Evolutionary conservation across 2,329 filamentous ascomycete species (phyloP), one percentile per base, ranked within the genome.

Genomic region (Neopestalotiopsis sp.): DNA sequence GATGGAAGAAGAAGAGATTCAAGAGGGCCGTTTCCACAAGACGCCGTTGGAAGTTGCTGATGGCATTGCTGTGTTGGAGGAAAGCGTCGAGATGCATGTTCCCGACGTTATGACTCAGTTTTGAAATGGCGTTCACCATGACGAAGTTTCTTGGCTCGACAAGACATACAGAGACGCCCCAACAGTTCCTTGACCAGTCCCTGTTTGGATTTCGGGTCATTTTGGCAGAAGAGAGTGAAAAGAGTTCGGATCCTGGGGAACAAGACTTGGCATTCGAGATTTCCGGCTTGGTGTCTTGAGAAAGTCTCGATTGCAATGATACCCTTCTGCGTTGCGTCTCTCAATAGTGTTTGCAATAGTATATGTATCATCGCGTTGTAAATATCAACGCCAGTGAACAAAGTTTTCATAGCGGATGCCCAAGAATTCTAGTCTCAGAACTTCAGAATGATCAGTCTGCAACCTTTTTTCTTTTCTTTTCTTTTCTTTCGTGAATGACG

Each of bases 11-110:
- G 72, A 75, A 13, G 80, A 81, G 65, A 69, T 76, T 14, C 67
- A 72, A 32, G 74, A 78, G 52, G 77, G 76, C 2, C 69, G 68
- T 14, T 82, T 82, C 69, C 79, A 79, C 4, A 77, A 80, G 45
- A 80, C 82, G 30, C 80, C 82, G 56, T 75, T 88, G 2, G 81
- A 84, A 38, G 84, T 89, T 1, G 79, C 81, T 4, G 81, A 84
- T 17, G 88, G 88, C 1, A 80, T 90, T 4, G 87, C 87, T 1
- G 75, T 90, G 32, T 84, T 85, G 3, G 88, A 90, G 74, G 88
- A 89, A 74, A 85, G 84, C 58, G 82, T 88, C 17, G 83, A 84
- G 70, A 77, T 81, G 40, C 82, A 84, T 20, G 75, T 82, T 38
- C 78, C 84, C 3, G 84, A 87, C 73, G 71, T 85, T 24, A 75